Evolutionary conservation across 1,139 yeast genomes (phyloP), one percentile per base, ranked within the genome.

Genomic region (Yamadazyma sp.): DNA sequence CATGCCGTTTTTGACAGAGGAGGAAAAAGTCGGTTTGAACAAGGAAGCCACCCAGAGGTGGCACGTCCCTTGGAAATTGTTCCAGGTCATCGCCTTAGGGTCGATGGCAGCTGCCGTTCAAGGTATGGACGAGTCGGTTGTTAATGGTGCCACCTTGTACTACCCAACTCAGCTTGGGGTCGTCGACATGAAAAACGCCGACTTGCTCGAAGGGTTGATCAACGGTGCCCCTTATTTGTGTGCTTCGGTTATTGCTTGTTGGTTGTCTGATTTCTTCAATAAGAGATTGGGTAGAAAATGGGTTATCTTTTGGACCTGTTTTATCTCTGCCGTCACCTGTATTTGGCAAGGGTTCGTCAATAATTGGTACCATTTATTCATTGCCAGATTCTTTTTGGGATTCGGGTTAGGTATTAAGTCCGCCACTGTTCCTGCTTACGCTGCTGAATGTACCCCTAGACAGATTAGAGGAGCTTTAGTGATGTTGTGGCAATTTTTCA

Each of bases 31-130:
- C 12, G 75, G 69, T 1, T 66, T 87, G 31, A 64, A 76, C 45
- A 81, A 73, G 50, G 73, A 69, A 43, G 73, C 79, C 33, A 83
- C 84, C 44, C 79, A 82, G 35, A 76, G 69, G 62, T 83, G 88
- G 87, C 68, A 70, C 41, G 69, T 82, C 36, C 92, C 95, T 0
- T 48, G 51, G 25, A 77, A 77, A 43, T 68, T 87, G 53, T 62
- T 81, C 49, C 77, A 73, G 47, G 80, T 87, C 39, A 77, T 85
- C 41, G 74, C 86, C 14, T 77, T 87, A 58, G 84, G 91, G 31
- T 84, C 95, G 5, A 77, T 87, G 81, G 88, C 94, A 39, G 96
- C 96, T 16, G 87, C 91, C 7, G 91, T 88, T 27, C 95, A 87
- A 61, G 96, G 96, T 55, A 87, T 87, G 88, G 96, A 87, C 60